phyloP scores from a whole-genome alignment of 2,329 filamentous ascomycete genomes.

The Cadophora malorum region DNA sequence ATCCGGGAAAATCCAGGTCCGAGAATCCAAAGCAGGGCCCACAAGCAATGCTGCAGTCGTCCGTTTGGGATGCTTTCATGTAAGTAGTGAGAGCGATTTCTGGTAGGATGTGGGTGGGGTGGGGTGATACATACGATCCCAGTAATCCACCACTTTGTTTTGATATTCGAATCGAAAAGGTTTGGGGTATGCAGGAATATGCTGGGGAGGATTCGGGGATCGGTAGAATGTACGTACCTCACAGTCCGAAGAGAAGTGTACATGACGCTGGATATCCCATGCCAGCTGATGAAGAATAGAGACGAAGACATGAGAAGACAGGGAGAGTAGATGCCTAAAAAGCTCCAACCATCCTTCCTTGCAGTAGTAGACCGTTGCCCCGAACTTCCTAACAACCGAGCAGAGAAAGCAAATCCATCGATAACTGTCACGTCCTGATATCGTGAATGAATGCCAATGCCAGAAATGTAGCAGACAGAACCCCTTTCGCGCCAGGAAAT shows the following conservation, averaged over 20 bases:
- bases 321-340: slow-evolving; percentile 41
- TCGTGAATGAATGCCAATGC: slow-evolving; percentile 25
- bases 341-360: slow-evolving; percentile 20
- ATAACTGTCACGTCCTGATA: slow-evolving; percentile 6
- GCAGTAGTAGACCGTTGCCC: not conserved
- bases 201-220: slow-evolving; percentile 20
- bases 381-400: slow-evolving; percentile 21
- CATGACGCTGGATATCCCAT: slow-evolving; percentile 29
- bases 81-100: slow-evolving; percentile 41
- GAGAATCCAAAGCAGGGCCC: slow-evolving; percentile 17
- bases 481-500: slow-evolving; percentile 14
- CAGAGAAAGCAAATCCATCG: slow-evolving; percentile 11
- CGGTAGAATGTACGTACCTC: slow-evolving; percentile 41
- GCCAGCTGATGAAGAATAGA: slow-evolving; percentile 22
- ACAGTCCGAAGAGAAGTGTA: slow-evolving; percentile 26
- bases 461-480: slow-evolving; percentile 11
- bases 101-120: slow-evolving; percentile 5
- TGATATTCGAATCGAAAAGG: not conserved
- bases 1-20: slow-evolving; percentile 19
- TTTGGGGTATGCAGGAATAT: not conserved
- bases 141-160: not conserved
- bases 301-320: slow-evolving; percentile 19
- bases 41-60: slow-evolving; percentile 14
- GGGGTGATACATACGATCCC: slow-evolving; percentile 32
- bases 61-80: slow-evolving; percentile 36